phyloP scores from a whole-genome alignment of 1,139 yeast genomes.

The Candida glucosophila region DNA sequence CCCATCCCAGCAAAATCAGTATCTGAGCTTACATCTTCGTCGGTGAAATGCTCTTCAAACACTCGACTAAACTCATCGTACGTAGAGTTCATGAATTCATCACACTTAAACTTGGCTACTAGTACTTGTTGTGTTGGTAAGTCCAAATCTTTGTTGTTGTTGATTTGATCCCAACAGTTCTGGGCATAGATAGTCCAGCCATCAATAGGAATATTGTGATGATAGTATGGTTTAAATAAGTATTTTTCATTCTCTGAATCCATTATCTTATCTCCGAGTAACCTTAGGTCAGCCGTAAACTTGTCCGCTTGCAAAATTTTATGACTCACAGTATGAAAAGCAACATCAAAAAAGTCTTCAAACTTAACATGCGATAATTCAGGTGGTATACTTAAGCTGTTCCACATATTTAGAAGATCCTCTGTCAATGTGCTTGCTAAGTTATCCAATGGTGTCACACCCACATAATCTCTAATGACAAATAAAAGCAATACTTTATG shows the following conservation, averaged over 20 bases:
- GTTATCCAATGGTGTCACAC: conserved; percentile 74
- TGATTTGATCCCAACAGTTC: conserved; percentile 92
- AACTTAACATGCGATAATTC: conserved; percentile 46
- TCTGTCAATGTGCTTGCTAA: conserved; percentile 58
- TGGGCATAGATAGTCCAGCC: conserved; percentile 94
- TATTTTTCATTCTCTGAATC: conserved; percentile 25
- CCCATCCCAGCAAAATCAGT: conserved; percentile 34
- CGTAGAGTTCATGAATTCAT: conserved; percentile 60
- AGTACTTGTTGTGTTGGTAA: conserved; percentile 93
- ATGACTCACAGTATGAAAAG: conserved; percentile 78
- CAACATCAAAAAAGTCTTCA: conserved; percentile 75
- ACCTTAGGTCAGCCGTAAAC: conserved; percentile 55
- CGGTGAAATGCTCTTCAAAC: conserved; percentile 13
- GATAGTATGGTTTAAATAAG: conserved; percentile 64
- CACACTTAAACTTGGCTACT: conserved; percentile 92
- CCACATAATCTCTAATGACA: conserved; percentile 88
- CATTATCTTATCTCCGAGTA: conserved; percentile 54
- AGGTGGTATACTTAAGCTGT: conserved; percentile 61
- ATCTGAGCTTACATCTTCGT: conserved; percentile 9
- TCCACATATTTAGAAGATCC: conserved; percentile 78
- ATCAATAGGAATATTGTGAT: conserved; percentile 82
- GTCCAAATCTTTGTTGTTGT: conserved; percentile 85
- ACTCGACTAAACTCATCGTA: conserved; percentile 37
- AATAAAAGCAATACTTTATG: conserved; percentile 74
- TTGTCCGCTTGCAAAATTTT: conserved; percentile 72